Base-by-base conservation (phyloP, 2,329 filamentous ascomycete genomes). In the Trichoderma sp. region DNA sequence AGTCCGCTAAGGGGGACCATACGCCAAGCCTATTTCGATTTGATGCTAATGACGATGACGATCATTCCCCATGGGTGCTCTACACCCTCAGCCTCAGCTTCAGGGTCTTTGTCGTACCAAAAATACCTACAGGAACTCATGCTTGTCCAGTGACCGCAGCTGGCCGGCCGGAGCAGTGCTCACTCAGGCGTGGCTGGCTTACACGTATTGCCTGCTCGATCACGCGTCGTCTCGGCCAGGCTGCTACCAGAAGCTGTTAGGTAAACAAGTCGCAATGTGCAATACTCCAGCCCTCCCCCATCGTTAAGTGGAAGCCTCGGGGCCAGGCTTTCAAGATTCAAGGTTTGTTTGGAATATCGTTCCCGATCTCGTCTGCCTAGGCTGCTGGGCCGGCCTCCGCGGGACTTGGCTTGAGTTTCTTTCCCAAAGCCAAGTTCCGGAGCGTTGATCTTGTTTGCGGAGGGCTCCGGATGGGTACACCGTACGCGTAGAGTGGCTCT, bases 1-100 rank as follows among this genome's bases (percentile, higher is more conserved):
- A 69, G 66, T 16, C 69, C 29, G 27, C 59, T 16, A 56, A 21
- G 16, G 60, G 41, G 59, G 29, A 63, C 35, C 33, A 53, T 14
- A 50, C 59, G 59, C 59, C 69, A 56, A 38, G 69, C 60, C 69
- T 65, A 72, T 35, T 63, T 38, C 14, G 69, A 53, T 35, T 29
- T 14, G 41, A 64, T 35, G 29, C n/a, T 53, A 63, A 56, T 72
- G 60, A 65, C 60, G 69, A 64, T 29, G 69, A 64, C 56, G 59
- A 65, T 72, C 59, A 64, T 38, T 72, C 59, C 60, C 69, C 69
- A 50, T 69, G 45, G 66, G n/a, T 64, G 60, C 35, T 33, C 69
- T 35, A 64, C 45, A 50, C 59, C 60, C 69, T 64, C 56, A 72
- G 69, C 69, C 60, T 64, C 69, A 72, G 69, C 60, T 64, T 56